A percentile compares a stretch with the other conserved stretches of the same genome.
These are phyloP conservation scores for Endotrypanum monterogeii DNA, from an alignment of 208 protist genomes.

Conservation along the genomic window DNA sequence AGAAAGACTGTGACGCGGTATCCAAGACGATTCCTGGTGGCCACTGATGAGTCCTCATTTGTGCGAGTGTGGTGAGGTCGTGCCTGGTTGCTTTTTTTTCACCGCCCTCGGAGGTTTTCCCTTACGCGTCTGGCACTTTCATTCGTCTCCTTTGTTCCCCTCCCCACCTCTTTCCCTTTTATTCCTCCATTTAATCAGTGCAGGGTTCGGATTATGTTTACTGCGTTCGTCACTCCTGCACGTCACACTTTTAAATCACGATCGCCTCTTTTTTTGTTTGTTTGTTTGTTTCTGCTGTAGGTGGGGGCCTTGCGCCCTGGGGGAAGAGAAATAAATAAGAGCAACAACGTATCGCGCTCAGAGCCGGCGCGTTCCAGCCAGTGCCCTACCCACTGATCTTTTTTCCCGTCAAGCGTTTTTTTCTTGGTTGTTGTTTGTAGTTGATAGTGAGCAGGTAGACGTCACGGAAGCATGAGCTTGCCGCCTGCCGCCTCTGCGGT, in stretches of 20 bases:
- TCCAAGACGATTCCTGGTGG: too few relatives aligned
- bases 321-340: background rate
- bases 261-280: background rate
- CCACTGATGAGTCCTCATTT: too few relatives aligned
- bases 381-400: background rate
- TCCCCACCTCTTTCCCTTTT: background rate
- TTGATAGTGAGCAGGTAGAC: background rate
- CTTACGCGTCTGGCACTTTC: background rate
- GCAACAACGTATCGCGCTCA: too few relatives aligned
- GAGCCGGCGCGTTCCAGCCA: background rate
- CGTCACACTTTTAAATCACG: background rate
- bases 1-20: too few relatives aligned
- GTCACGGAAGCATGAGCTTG: background rate
- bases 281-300: too few relatives aligned
- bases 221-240: background rate
- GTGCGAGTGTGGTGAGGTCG: too few relatives aligned
- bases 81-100: too few relatives aligned
- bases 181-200: background rate
- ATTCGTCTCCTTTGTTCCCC: background rate
- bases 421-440: background rate
- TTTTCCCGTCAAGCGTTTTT: background rate
- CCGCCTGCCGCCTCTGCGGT: background rate
- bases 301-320: background rate
- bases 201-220: background rate
- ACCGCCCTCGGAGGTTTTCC: too few relatives aligned